phyloP scores from a whole-genome alignment of 2,329 filamentous ascomycete species.

The Cercospora berteroae region DNA sequence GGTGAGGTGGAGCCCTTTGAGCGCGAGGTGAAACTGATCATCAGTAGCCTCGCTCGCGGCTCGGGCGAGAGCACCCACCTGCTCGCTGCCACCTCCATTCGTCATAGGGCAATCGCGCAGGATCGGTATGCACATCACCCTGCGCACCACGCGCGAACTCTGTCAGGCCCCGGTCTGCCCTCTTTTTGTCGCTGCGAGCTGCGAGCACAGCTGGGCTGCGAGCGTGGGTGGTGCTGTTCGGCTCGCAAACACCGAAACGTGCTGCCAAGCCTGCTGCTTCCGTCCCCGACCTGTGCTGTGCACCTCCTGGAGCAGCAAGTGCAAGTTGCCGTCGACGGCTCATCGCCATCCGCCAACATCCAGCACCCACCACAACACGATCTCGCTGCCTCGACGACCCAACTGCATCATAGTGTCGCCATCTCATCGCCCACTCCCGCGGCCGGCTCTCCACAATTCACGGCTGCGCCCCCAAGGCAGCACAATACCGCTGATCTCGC shows the following conservation, averaged over 20 bases:
- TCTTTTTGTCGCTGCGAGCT: not conserved
- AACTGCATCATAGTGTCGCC: not conserved
- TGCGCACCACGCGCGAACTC: slow-evolving; percentile 10
- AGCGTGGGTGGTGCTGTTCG: not conserved
- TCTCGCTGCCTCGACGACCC: slow-evolving; percentile 12
- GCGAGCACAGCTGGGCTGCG: not conserved
- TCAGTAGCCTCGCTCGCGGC: not conserved
- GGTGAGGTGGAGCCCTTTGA: not conserved
- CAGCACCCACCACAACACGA: not conserved
- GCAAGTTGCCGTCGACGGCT: not conserved
- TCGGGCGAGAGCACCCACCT: not conserved
- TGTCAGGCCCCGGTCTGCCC: not conserved
- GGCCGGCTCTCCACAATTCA: slow-evolving; percentile 24
- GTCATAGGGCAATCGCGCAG: slow-evolving; percentile 1
- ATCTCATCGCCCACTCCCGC: slow-evolving; percentile 11
- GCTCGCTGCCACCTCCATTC: not conserved
- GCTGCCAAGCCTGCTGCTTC: slow-evolving; percentile 1
- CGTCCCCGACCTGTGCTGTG: not conserved
- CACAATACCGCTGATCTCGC: slow-evolving; percentile 28
- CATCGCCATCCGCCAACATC: not conserved
- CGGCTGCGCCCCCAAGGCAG: slow-evolving; percentile 30
- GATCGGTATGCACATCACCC: slow-evolving; percentile 4
- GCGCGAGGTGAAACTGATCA: not conserved
- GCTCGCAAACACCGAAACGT: not conserved
- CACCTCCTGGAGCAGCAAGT: not conserved